Evolutionary conservation across 345 rosid genomes (phyloP), one percentile per base, ranked within the genome.

Genomic region (Euphorbia lathyris): DNA sequence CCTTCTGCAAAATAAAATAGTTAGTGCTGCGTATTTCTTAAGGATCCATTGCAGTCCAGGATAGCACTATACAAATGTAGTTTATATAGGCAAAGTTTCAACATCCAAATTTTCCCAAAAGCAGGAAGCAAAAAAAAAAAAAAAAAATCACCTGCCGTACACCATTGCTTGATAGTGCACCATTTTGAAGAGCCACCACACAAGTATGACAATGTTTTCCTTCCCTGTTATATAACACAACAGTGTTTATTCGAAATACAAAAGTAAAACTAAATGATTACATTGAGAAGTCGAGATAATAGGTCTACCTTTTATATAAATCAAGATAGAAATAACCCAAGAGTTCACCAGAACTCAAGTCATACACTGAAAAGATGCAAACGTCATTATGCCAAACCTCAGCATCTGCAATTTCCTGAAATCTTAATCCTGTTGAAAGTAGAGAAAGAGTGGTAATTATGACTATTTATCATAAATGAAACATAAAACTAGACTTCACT

Each of bases 311-410:
- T 69, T 63, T 72, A 66, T 79, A 91, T 75, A 94, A 72, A 79
- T 94, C 98, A 74, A 94, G 89, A 84, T 88, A 94, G 84, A 94
- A 87, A 87, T 86, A 86, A 68, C 98, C 97, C 76, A 94, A 63
- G 63, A 84, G 93, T 78, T 90, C 93, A 74, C 87, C 85, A 60
- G 97, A 87, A 65, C 80, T 83, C 48, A 91, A 78, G 84, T 94
- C 97, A 71, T 84, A 79, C 75, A 90, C 96, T 10, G 95, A 85
- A 83, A 88, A 88, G 68, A 86, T 82, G 56, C 13, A 77, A 76
- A 91, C 92, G 74, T 88, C 90, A 84, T 63, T 17, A 70, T 90
- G 87, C 98, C 98, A 94, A 72, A 85, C 87, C 72, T 85, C 88
- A 74, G 83, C 76, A 73, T 86, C 87, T 14, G 67, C 75, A 74